These are phyloP conservation scores for Solanum lignicaule DNA, from an alignment of 257 asterid genomes.

Conservation along the genomic window DNA sequence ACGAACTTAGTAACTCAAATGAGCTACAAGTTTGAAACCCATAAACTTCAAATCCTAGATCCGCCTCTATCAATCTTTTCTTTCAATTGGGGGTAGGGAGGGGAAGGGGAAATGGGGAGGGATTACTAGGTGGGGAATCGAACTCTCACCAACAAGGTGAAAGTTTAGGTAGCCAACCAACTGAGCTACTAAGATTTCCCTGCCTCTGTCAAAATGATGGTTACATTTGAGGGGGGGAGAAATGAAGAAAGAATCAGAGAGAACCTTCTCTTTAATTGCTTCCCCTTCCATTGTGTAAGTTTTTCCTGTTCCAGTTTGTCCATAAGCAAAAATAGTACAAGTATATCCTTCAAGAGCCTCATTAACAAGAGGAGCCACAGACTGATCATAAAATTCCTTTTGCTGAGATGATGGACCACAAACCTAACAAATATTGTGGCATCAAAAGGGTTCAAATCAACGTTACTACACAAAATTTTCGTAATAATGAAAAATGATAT, in stretches of 20 bases:
- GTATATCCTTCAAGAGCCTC: slow-evolving; percentile 53
- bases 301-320: slow-evolving; percentile 56
- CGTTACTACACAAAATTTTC: neutral
- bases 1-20: neutral
- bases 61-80: neutral
- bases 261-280: slow-evolving; percentile 40
- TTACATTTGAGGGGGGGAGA: neutral
- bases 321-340: slow-evolving; percentile 55
- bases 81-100: no score
- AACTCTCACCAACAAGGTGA: neutral
- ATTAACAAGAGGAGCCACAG: slow-evolving; percentile 32
- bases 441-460: neutral
- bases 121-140: neutral
- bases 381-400: slow-evolving; percentile 34
- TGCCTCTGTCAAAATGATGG: neutral
- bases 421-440: slow-evolving; percentile 23
- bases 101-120: no score
- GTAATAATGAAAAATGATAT: neutral
- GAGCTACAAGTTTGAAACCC: neutral
- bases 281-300: slow-evolving; percentile 65
- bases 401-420: slow-evolving; percentile 39
- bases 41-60: neutral
- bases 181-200: neutral
- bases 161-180: neutral
- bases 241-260: neutral